Conservation (phyloP, 179 eudicot genomes). For the Vitellaria paradoxa region DNA sequence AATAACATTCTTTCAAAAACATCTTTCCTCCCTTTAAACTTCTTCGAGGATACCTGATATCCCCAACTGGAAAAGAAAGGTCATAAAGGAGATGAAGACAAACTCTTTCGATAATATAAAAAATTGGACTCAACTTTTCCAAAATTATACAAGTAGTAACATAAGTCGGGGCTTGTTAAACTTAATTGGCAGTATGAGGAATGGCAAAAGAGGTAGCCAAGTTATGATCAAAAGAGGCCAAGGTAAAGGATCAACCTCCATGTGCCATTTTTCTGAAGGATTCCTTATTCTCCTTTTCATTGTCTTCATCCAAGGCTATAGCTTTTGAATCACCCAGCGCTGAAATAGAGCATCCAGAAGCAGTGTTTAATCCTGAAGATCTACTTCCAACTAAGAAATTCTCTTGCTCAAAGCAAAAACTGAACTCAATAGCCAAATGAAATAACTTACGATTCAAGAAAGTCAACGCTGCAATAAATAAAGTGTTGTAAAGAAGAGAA, state of each 20-base stretch:
- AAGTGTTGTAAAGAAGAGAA: slow-evolving; percentile 58
- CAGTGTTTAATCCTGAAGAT: background rate
- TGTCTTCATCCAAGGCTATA: slow-evolving; percentile 32
- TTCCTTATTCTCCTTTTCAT: slow-evolving; percentile 20
- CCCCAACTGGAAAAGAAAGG: slow-evolving; percentile 2
- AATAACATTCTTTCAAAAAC: background rate
- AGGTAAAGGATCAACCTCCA: slow-evolving; percentile 26
- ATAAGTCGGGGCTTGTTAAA: background rate
- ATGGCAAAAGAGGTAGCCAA: background rate
- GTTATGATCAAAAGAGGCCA: background rate
- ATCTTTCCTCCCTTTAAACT: background rate
- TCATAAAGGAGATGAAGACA: background rate
- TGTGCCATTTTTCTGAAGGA: background rate
- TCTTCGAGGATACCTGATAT: background rate
- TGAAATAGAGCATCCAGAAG: slow-evolving; percentile 22
- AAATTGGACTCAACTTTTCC: background rate
- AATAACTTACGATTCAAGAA: slow-evolving; percentile 56
- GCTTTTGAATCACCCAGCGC: slow-evolving; percentile 57
- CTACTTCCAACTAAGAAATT: background rate
- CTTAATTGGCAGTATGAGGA: background rate
- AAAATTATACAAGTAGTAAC: background rate
- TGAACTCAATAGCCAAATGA: background rate
- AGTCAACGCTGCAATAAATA: slow-evolving; percentile 50
- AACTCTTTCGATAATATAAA: background rate
- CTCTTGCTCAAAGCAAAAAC: background rate